Evolutionary conservation across 1,284 basidiomycete genomes (phyloP), one percentile per base, ranked within the genome.

Genomic region (Earliella scabrosa): DNA sequence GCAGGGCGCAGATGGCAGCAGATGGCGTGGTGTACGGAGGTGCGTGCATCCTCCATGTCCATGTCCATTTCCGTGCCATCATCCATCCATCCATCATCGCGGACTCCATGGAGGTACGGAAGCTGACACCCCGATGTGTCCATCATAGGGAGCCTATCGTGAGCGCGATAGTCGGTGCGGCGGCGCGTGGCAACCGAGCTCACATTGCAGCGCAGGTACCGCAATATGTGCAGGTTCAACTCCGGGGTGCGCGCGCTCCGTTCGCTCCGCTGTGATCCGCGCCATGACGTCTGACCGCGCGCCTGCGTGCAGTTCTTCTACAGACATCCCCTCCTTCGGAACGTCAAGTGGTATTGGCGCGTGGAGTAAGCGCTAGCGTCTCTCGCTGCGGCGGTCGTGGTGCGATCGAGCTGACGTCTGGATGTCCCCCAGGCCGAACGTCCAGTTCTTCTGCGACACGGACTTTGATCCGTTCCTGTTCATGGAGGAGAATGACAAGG

Each of bases 11-110:
- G 44, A 93, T 97, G 90, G 79, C 83, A 13, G 77, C 80, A 64
- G 79, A 93, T 50, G 81, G 86, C 57, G 90, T 97, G 61, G 94
- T 96, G 50, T 97, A 97, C 63, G 95, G 93, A 64, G 91, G 90
- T n/a, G n/a, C n/a, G n/a, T n/a, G n/a, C n/a, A n/a, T n/a, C n/a
- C n/a, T n/a, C n/a, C n/a, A n/a, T n/a, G n/a, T n/a, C n/a, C n/a
- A n/a, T n/a, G n/a, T n/a, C n/a, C n/a, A n/a, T n/a, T n/a, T n/a
- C n/a, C n/a, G n/a, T n/a, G n/a, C n/a, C n/a, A n/a, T n/a, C n/a
- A n/a, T n/a, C n/a, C n/a, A n/a, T n/a, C n/a, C n/a, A n/a, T n/a
- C n/a, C n/a, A n/a, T n/a, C n/a, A n/a, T n/a, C n/a, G n/a, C n/a
- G n/a, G n/a, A n/a, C n/a, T n/a, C n/a, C n/a, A n/a, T n/a, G n/a